Evolutionary conservation across 2,329 filamentous ascomycete species (phyloP).

Genomic region (Alternaria sp.): DNA sequence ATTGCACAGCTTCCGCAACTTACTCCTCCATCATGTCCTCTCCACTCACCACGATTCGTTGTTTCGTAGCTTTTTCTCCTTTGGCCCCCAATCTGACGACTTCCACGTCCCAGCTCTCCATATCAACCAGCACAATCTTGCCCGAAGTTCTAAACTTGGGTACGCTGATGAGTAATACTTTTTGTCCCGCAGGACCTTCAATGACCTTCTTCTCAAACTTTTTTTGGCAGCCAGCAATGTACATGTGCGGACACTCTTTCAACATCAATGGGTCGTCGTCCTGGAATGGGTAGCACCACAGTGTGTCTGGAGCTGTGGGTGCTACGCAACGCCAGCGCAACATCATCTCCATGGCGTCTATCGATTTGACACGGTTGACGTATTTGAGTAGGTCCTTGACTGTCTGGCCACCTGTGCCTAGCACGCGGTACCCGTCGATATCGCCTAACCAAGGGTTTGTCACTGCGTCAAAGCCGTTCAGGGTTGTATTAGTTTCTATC

Average conservation of each 20-base stretch:
- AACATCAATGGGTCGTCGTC: constrained; percentile 92
- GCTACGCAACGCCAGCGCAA: constrained; percentile 90
- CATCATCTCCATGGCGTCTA: constrained; percentile 95
- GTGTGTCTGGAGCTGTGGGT: constrained; percentile 92
- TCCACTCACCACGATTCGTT: neutral
- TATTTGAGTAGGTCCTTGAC: constrained; percentile 95
- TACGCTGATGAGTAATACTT: constrained; percentile 80
- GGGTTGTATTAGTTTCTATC: constrained; percentile 45
- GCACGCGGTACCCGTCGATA: constrained; percentile 85
- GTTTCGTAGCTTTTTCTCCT: neutral
- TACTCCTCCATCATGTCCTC: constrained; percentile 4
- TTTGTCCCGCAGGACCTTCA: constrained; percentile 70
- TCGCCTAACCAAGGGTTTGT: constrained; percentile 96
- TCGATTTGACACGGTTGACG: constrained; percentile 76
- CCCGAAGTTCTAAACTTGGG: constrained; percentile 82
- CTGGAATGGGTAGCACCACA: constrained; percentile 98
- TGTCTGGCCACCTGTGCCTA: constrained; percentile 91
- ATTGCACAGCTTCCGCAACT: neutral
- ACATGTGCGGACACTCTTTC: constrained; percentile 85
- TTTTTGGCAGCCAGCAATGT: constrained; percentile 87
- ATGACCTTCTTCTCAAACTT: constrained; percentile 77
- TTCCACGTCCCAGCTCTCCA: constrained; percentile 83
- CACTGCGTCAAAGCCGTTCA: constrained; percentile 84
- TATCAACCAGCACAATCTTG: constrained; percentile 83
- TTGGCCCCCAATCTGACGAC: constrained; percentile 57